Base-by-base conservation (phyloP, 2,329 filamentous ascomycete species). In the Myrmaecium sp. region DNA sequence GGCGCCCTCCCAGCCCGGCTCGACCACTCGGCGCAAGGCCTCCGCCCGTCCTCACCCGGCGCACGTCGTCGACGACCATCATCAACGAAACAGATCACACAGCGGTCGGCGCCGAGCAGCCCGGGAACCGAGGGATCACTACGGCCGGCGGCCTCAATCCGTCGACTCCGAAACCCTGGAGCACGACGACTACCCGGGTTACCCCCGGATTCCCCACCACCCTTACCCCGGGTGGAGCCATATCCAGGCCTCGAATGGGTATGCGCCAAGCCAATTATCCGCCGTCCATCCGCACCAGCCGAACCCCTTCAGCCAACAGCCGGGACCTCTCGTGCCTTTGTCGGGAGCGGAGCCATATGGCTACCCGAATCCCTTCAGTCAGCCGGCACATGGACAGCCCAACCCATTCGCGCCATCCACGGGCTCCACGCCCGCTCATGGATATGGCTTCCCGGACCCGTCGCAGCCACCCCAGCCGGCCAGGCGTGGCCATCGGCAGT, bases 131-230 rank as follows among this genome's bases (percentile, higher is more conserved):
- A 34, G 41, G 31, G 38, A 36, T 29, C 42, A 25, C 43, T 44
- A 35, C 25, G 14, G 11, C 39, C 34, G 9, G 21, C 44, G 45
- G 39, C 41, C 38, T 29, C 42, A 39, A 33, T 49, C 48, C 38
- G 39, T 36, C 37, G 49, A 52, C 33, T 45, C 52, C 30, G 51
- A 54, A 40, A 51, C 44, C 33, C 43, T 58, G 46, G 56, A 55
- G 24, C 45, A 48, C 31, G 56, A 60, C 44, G 57, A 60, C 35
- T 58, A 60, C 37, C 52, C 51, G 32, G 46, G 51, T 42, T 52
- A 51, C 39, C 42, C 39, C 38, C 44, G 39, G 8, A 42, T 43
- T 17, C 43, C 46, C 17, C 47, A 50, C 30, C 49, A 48, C 30
- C 46, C 51, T 24, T 41, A 36, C 30, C 32, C 40, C 16, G 45